These are phyloP conservation scores for Laburnicola sp. DNA, from an alignment of 2,329 filamentous ascomycete species.

Conservation along the genomic window DNA sequence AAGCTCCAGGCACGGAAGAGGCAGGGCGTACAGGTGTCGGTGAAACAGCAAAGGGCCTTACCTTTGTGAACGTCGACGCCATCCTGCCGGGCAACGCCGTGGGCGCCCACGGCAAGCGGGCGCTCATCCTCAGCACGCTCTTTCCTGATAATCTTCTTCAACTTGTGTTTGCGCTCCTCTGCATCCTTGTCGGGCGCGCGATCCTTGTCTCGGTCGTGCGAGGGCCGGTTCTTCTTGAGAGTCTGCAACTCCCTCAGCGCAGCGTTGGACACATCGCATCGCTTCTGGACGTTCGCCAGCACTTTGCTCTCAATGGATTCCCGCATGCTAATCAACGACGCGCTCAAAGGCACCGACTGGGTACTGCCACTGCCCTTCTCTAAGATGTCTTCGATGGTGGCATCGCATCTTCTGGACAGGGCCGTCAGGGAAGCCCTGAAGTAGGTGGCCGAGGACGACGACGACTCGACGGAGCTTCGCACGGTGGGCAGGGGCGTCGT, in stretches of 20 bases:
- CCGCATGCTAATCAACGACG: constrained; percentile 65
- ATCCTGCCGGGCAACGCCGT: constrained; percentile 66
- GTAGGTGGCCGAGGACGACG: constrained; percentile 56
- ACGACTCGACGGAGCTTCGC: constrained; percentile 50
- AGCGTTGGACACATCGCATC: constrained; percentile 69
- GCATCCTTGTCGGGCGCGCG: constrained; percentile 50
- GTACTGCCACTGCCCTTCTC: constrained; percentile 62
- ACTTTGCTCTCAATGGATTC: constrained; percentile 65
- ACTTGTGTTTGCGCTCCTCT: constrained; percentile 53
- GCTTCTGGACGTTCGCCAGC: constrained; percentile 49
- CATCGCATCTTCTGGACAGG: constrained; percentile 60
- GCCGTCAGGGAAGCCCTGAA: constrained; percentile 62
- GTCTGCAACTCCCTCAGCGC: constrained; percentile 72
- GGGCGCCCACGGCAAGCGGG: constrained; percentile 63
- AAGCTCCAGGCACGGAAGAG: too few species aligned
- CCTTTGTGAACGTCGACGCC: constrained; percentile 63
- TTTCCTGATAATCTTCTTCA: constrained; percentile 71
- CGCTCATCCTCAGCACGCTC: constrained; percentile 70
- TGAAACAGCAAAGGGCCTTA: constrained; percentile 13
- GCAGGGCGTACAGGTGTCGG: background rate
- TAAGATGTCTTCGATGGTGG: constrained; percentile 70
- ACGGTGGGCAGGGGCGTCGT: constrained; percentile 69
- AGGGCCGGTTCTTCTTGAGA: constrained; percentile 63
- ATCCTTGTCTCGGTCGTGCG: constrained; percentile 56
- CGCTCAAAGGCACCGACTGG: constrained; percentile 58